phyloP scores from a whole-genome alignment of 768 basidiomycete species.

The Termitomyces sp. region DNA sequence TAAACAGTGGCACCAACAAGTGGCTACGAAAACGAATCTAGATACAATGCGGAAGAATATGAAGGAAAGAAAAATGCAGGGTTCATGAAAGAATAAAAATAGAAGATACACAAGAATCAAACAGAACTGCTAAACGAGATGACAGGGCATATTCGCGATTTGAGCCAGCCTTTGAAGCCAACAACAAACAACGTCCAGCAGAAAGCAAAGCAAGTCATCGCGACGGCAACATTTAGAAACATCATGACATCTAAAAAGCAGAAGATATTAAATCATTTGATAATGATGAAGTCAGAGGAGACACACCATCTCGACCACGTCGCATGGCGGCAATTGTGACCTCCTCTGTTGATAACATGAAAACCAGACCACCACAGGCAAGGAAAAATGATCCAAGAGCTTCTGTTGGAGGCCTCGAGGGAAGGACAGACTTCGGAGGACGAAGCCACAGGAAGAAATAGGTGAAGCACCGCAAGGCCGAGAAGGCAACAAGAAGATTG shows the following conservation, averaged over 20 bases:
- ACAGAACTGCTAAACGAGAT: conserved; percentile 29
- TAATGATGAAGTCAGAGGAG: not conserved
- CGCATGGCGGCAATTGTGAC: conserved; percentile 90
- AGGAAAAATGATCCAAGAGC: conserved; percentile 84
- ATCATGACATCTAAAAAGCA: conserved; percentile 71
- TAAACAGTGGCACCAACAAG: conserved; percentile 2
- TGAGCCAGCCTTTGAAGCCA: conserved; percentile 81
- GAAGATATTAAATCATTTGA: not conserved
- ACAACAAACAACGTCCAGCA: conserved; percentile 79
- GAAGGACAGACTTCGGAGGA: conserved; percentile 80
- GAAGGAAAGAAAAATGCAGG: conserved; percentile 11
- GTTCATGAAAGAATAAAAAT: not conserved
- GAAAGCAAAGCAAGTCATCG: conserved; percentile 83
- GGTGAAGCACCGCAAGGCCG: conserved; percentile 79
- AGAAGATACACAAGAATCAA: conserved; percentile 1
- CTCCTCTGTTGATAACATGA: conserved; percentile 90
- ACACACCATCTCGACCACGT: conserved; percentile 75
- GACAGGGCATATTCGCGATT: conserved; percentile 30
- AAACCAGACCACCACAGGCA: conserved; percentile 83
- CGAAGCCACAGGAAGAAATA: conserved; percentile 94
- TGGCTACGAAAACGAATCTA: conserved; percentile 2
- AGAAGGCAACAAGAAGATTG: conserved; percentile 73
- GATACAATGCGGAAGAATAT: not conserved
- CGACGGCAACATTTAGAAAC: conserved; percentile 83
- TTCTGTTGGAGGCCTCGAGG: conserved; percentile 93